Evolutionary conservation across 768 basidiomycete species (phyloP).

Genomic region (Lactarius tabidus): DNA sequence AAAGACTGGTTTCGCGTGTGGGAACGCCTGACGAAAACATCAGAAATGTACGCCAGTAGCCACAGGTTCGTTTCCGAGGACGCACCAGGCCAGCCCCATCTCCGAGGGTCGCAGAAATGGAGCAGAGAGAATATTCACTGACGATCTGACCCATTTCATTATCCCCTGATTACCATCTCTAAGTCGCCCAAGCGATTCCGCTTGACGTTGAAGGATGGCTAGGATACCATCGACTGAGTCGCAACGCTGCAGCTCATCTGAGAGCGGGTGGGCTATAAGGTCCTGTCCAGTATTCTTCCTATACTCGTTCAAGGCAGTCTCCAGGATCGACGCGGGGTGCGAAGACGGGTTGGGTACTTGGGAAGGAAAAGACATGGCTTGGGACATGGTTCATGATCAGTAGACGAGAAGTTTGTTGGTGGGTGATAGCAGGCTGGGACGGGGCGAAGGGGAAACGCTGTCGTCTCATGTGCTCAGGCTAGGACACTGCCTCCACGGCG

Average conservation of each 20-base stretch:
- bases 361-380: too few relatives aligned
- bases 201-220: neutral
- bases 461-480: neutral
- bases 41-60: neutral
- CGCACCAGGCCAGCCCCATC: neutral
- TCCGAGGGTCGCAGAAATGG: neutral
- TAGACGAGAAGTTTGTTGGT: neutral
- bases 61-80: neutral
- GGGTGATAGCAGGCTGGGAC: neutral
- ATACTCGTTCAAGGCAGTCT: neutral
- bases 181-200: neutral
- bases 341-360: neutral
- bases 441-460: neutral
- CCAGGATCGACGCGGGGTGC: neutral
- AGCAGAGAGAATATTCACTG: neutral
- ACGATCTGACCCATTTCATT: neutral
- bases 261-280: neutral
- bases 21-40: neutral
- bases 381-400: neutral
- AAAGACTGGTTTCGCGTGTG: neutral
- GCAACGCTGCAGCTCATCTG: neutral
- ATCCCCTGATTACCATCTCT: neutral
- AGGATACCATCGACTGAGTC: neutral
- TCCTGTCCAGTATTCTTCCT: neutral
- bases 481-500: neutral